These are phyloP conservation scores for Kodamaea neixiangensis DNA, from an alignment of 805 yeast genomes.

Conservation along the genomic window DNA sequence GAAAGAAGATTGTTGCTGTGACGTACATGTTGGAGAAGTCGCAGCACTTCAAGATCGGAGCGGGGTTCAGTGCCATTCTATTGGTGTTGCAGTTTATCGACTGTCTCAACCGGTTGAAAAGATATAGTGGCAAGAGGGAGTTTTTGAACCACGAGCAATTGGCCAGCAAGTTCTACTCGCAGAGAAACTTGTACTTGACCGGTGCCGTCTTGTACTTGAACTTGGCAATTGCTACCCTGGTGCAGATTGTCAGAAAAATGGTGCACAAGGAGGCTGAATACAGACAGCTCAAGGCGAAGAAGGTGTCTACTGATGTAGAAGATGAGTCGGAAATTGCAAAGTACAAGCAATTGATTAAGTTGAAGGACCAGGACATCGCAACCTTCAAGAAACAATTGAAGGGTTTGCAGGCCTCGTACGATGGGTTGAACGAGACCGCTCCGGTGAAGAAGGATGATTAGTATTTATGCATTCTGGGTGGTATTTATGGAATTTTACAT, in stretches of 20 bases:
- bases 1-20: constrained; percentile 44
- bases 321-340: constrained; percentile 25
- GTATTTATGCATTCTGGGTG: background rate
- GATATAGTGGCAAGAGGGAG: constrained; percentile 17
- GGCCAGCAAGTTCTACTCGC: constrained; percentile 63
- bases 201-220: constrained; percentile 62
- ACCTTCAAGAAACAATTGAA: constrained; percentile 52
- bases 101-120: constrained; percentile 48
- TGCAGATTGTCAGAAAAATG: constrained; percentile 53
- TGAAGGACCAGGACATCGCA: constrained; percentile 46
- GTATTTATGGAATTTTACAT: background rate
- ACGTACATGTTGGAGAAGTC: constrained; percentile 35
- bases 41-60: constrained; percentile 47
- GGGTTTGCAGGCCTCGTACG: constrained; percentile 52
- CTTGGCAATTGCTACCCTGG: constrained; percentile 55
- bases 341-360: constrained; percentile 36
- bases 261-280: constrained; percentile 44
- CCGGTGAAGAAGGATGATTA: constrained; percentile 8
- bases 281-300: constrained; percentile 21
- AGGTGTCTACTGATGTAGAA: constrained; percentile 10
- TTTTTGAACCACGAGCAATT: constrained; percentile 48
- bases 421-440: constrained; percentile 31
- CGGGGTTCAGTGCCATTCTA: constrained; percentile 41
- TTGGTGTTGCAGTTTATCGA: constrained; percentile 55
- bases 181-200: constrained; percentile 61